Conservation (phyloP, 2,329 filamentous ascomycete species). For the Aspergillus transmontanensis region DNA sequence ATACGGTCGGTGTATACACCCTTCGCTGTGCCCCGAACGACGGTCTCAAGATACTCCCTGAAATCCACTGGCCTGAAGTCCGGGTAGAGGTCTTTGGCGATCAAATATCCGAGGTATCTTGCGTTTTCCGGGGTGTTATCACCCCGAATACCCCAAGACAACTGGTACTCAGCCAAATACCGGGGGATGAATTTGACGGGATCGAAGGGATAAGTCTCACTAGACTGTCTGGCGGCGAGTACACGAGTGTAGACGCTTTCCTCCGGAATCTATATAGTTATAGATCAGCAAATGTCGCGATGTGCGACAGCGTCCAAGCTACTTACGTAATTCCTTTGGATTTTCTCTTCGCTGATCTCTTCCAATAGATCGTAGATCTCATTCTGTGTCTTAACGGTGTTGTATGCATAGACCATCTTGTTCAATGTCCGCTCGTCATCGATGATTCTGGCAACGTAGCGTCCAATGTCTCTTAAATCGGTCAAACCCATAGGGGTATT, state of each 20-base stretch:
- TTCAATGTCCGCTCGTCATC: constrained; percentile 57
- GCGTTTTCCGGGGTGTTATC: constrained; percentile 59
- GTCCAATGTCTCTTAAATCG: constrained; percentile 57
- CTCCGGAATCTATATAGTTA: constrained; percentile 33
- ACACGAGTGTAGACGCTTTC: constrained; percentile 39
- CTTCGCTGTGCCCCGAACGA: constrained; percentile 46
- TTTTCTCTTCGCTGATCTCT: constrained; percentile 51
- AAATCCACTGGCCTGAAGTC: constrained; percentile 49
- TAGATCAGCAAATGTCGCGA: constrained; percentile 15
- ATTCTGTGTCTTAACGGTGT: constrained; percentile 50
- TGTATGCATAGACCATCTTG: constrained; percentile 53
- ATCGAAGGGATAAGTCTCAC: constrained; percentile 42
- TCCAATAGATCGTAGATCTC: constrained; percentile 53
- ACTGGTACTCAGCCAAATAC: constrained; percentile 47
- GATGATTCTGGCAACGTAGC: constrained; percentile 55
- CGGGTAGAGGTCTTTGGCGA: constrained; percentile 57
- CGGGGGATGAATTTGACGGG: constrained; percentile 38
- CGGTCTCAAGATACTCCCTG: constrained; percentile 42
- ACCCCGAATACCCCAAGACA: constrained; percentile 52
- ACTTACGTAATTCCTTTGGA: constrained; percentile 45
- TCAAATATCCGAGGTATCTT: constrained; percentile 57
- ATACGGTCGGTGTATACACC: constrained; percentile 40
- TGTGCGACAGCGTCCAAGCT: not conserved
- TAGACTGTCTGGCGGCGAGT: constrained; percentile 35
- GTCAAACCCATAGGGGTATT: constrained; percentile 48